Base-by-base conservation (phyloP, 75 land plant genomes). In the Chamaecyparis obtusa region DNA sequence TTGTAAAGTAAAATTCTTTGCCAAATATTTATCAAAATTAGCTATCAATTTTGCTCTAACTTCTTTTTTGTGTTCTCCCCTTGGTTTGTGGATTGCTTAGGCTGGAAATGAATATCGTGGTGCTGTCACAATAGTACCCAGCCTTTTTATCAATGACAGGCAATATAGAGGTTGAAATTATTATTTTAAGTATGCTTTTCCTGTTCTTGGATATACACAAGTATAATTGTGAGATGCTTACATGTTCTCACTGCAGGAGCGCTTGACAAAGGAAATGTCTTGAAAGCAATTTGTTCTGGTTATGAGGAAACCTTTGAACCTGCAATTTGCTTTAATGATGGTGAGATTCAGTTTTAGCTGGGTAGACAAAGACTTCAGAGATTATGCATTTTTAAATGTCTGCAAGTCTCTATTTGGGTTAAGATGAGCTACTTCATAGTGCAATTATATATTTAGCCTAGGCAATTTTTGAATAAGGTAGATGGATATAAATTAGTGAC, bases 271-370 rank as follows among this genome's bases (percentile, higher is more conserved):
- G 95, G 94, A 46, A 94, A 95, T 64, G 99, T 98, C 77, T 83
- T 96, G 90, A 95, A 96, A 89, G 99, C 99, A 32, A 92, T 98
- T 72, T 98, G 98, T 91, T 85, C 99, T 88, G 97, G 99, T 87
- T 98, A 94, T 92, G 90, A 96, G 89, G 99, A 98, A 90, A 96
- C 99, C n/a, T 95, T 96, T 27, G 97, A 98, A 49, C 99, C 98
- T 44, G 87, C 96, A 86, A 95, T 92, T 83, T 98, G 99, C 92
- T 89, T 96, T 72, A 92, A 93, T 90, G 86, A 83, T 86, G 96
- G 96, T 95, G 43, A 87, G 92, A 13, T n/a, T 44, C 2, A 44
- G 3, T 81, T 81, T n/a, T 81, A 46, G 33, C 51, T 60, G 17
- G 51, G 14, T 41, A 57, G 51, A 67, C 11, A 43, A 46, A 72